phyloP scores from a whole-genome alignment of 768 basidiomycete species.

The Lyophyllum atratum region DNA sequence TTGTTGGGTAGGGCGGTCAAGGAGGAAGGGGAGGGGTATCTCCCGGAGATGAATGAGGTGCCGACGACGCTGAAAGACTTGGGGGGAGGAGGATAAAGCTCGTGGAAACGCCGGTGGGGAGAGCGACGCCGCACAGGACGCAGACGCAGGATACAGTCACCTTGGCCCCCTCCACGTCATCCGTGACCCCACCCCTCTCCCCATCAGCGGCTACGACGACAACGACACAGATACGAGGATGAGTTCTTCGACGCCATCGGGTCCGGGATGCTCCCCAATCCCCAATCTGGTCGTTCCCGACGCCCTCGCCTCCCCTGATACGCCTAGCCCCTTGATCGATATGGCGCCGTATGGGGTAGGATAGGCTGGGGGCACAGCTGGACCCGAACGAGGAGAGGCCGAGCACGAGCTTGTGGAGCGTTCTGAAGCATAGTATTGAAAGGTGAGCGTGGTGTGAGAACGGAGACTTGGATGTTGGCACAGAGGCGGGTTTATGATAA shows the following conservation, averaged over 20 bases:
- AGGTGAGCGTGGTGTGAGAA: too few relatives aligned
- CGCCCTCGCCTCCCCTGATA: constrained; percentile 45
- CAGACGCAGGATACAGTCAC: neutral
- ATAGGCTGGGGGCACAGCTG: constrained; percentile 63
- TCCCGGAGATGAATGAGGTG: neutral
- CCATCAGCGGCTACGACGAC: neutral
- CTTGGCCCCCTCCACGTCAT: neutral
- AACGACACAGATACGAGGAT: constrained; percentile 51
- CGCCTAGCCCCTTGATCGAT: constrained; percentile 20
- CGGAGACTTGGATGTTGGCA: too few relatives aligned
- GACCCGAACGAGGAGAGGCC: constrained; percentile 80
- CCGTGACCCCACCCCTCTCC: neutral
- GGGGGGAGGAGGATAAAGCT: too few relatives aligned
- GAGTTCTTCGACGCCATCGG: constrained; percentile 99
- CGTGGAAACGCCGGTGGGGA: neutral
- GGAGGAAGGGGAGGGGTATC: neutral
- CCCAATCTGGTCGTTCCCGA: constrained; percentile 69
- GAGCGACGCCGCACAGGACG: neutral
- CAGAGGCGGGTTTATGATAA: too few relatives aligned
- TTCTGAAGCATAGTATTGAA: neutral
- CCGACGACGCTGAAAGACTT: neutral
- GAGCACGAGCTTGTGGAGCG: constrained; percentile 88
- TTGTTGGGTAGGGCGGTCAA: constrained; percentile 6
- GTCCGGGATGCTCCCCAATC: constrained; percentile 71
- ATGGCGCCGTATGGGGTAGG: constrained; percentile 59